Evolutionary conservation across 2,329 filamentous ascomycete genomes (phyloP), one percentile per base, ranked within the genome.

Genomic region (Thermothelomyces thermophilus): DNA sequence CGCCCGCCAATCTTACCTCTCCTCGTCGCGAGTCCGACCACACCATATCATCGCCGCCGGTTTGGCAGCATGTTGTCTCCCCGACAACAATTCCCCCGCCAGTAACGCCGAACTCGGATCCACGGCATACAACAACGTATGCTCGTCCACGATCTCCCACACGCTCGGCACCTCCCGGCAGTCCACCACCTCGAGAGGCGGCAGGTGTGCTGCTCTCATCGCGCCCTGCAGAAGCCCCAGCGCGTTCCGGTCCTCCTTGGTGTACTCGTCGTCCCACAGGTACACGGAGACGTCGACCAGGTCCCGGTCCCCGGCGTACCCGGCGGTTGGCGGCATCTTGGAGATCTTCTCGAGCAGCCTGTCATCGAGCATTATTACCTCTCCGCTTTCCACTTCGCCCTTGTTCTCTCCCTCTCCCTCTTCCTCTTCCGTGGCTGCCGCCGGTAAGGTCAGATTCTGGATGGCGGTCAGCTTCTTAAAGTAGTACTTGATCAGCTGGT

Each of bases 81-180:
- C 16, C 10, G 13, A 6, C 34, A 50, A 8, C 5, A 55, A 6
- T 11, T 35, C 41, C 14, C n/a, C 19, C 6, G 9, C 39, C 13
- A 40, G 9, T 13, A 42, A 33, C 5, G n/a, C 19, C 16, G 30
- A 36, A 16, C 22, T 42, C 14, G 35, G 16, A 3, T 33, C 37
- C 4, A 51, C 45, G 1, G 39, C 11, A 14, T 55, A 55, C 2
- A 55, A 43, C 41, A 55, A 10, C 43, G 52, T 55, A 3, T 46
- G 33, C 26, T 34, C 42, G n/a, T 50, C 49, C 13, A 55, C 42
- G 16, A 41, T n/a, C 17, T n/a, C 10, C 26, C 10, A 31, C 11
- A 8, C 24, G 2, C 28, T 22, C 5, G 11, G 14, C 33, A n/a
- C 24, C 10, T 30, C 24, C 1, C 7, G 40, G 8, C 14, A 41